Base-by-base conservation (phyloP, 1,139 yeast species). In the Yarrowia galli region DNA sequence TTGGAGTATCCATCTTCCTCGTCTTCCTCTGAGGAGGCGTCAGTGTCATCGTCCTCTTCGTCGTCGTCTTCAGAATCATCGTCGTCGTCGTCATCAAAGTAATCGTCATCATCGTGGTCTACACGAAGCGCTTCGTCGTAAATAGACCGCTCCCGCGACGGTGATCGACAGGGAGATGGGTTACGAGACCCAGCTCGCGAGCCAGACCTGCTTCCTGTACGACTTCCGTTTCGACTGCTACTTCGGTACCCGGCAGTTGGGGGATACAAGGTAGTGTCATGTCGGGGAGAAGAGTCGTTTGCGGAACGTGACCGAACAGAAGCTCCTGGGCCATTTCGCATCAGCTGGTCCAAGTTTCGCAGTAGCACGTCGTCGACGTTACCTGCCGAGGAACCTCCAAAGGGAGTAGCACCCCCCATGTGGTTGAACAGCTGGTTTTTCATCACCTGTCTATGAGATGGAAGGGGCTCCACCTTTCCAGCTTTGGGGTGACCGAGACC, bases 31-130 rank as follows among this genome's bases (percentile, higher is more conserved):
- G 81, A 84, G 32, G 84, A 82, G n/a, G 80, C 80, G n/a, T 70
- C 71, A 0, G 79, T 73, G 6, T 85, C 88, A 71, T 86, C 89
- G 71, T 85, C 86, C 68, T 83, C 85, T 71, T 86, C 84, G 71
- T 87, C 88, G 28, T 54, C 61, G 35, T 54, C 61, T 69, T 88
- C 92, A 73, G 89, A 84, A 46, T 79, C 78, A 48, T 79, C 80
- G 61, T 81, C 84, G 76, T 72, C 71, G 43, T 74, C 77, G 32
- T 71, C 74, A 28, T 70, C 73, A 22, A 65, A 72, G 61, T 71
- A 70, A 15, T 72, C 75, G 7, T 70, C 74, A 8, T 73, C 78
- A 32, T 72, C 75, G 9, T 72, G 75, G 45, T 73, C 75, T 22
- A 71, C 53, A 45, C 68, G 71, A n/a, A 67, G 32, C 42, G 68